phyloP scores from a whole-genome alignment of 176 grass and related monocot species.

The Oryza meyeriana region DNA sequence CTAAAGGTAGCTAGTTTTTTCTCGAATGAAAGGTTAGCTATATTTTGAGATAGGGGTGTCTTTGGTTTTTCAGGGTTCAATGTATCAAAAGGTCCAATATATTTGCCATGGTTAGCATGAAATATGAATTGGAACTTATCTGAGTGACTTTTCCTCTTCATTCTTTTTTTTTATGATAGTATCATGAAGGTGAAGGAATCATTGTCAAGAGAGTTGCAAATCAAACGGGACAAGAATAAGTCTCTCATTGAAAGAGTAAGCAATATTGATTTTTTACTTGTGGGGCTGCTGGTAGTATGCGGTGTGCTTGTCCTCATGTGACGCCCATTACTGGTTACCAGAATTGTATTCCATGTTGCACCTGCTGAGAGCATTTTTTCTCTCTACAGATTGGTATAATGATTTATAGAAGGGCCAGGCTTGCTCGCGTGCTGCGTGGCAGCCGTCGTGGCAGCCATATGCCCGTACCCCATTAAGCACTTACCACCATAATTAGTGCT shows the following conservation, averaged over 20 bases:
- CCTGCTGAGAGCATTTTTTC: neutral
- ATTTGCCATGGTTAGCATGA: neutral
- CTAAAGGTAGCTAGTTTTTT: too few relatives aligned
- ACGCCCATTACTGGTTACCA: neutral
- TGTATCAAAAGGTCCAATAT: neutral
- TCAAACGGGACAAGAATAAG: conserved; percentile 57
- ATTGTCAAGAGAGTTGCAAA: conserved; percentile 49
- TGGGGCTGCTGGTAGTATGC: neutral
- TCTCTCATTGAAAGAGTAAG: conserved; percentile 66
- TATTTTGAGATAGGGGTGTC: too few relatives aligned
- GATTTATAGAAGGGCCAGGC: neutral
- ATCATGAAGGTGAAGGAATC: conserved; percentile 29
- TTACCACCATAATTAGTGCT: too few relatives aligned
- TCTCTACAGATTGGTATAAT: neutral
- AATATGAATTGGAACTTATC: neutral
- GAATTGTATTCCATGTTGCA: neutral
- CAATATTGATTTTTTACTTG: conserved; percentile 17
- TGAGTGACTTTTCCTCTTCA: neutral
- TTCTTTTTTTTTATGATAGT: neutral
- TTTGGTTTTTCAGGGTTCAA: neutral
- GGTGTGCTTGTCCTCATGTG: neutral
- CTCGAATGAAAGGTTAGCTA: too few relatives aligned
- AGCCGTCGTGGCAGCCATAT: too few relatives aligned
- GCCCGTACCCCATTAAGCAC: too few relatives aligned
- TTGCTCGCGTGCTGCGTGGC: too few relatives aligned